These are phyloP conservation scores for Leccinum pellstonianum DNA, from an alignment of 768 basidiomycete species.

Conservation along the genomic window DNA sequence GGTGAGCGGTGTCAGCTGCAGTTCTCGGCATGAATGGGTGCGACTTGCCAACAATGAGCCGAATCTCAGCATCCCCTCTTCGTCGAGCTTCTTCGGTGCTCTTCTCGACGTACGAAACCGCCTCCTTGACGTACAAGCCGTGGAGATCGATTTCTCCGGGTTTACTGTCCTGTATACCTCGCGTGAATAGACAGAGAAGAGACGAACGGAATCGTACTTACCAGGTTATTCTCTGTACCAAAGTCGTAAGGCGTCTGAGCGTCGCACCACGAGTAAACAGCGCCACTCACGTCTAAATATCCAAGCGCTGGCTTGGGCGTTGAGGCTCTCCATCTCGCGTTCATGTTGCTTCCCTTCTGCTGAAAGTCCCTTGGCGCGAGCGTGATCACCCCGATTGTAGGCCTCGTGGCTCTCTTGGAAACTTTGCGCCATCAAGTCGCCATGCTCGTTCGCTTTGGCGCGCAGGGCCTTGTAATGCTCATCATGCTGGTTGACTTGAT, in stretches of 20 bases:
- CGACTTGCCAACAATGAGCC: conserved; percentile 79
- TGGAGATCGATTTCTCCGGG: conserved; percentile 85
- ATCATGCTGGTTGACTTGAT: conserved; percentile 66
- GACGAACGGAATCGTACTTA: conserved; percentile 19
- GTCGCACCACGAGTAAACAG: not conserved
- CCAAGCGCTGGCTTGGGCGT: conserved; percentile 82
- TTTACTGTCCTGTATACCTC: conserved; percentile 51
- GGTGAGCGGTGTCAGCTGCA: not conserved
- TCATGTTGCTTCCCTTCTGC: conserved; percentile 80
- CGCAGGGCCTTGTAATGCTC: conserved; percentile 69
- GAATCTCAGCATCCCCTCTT: conserved; percentile 61
- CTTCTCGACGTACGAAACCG: conserved; percentile 68
- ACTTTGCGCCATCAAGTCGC: conserved; percentile 70
- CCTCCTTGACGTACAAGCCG: conserved; percentile 92
- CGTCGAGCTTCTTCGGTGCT: conserved; percentile 67
- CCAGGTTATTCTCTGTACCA: conserved; percentile 71
- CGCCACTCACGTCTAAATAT: conserved; percentile 64
- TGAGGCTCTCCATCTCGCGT: conserved; percentile 71
- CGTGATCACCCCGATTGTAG: conserved; percentile 71
- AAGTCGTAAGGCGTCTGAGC: not conserved
- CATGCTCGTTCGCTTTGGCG: conserved; percentile 72
- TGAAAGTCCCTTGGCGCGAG: conserved; percentile 77
- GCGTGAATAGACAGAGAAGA: not conserved
- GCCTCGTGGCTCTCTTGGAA: conserved; percentile 77
- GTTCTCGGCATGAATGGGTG: not conserved